These are phyloP conservation scores for Hanseniaspora gamundiae DNA, from an alignment of 1,139 yeast genomes.

Conservation along the genomic window DNA sequence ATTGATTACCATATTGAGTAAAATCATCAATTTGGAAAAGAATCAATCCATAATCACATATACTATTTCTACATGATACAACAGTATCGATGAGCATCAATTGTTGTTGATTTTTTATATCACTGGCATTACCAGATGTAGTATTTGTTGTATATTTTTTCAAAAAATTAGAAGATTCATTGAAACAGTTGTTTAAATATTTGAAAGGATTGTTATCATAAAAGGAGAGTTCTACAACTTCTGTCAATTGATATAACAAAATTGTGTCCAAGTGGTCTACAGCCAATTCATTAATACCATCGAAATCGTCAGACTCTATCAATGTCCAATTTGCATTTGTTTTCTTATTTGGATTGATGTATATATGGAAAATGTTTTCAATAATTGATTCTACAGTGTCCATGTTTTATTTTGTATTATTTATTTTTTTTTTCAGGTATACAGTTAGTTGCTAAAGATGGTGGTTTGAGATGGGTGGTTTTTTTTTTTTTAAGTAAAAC, in stretches of 20 bases:
- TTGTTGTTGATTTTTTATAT: not conserved
- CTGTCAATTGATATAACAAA: conserved; percentile 22
- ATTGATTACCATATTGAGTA: conserved; percentile 5
- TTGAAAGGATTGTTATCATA: not conserved
- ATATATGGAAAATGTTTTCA: conserved; percentile 20
- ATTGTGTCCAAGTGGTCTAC: conserved; percentile 19
- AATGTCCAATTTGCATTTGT: conserved; percentile 10
- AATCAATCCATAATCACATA: conserved; percentile 58
- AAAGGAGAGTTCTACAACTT: conserved; percentile 8
- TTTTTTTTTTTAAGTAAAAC: no score
- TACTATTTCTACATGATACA: not conserved
- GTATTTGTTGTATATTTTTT: not conserved
- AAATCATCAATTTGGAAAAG: conserved; percentile 43
- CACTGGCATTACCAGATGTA: not conserved
- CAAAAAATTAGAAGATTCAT: not conserved
- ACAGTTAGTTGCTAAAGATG: no score
- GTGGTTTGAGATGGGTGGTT: no score
- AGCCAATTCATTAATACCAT: conserved; percentile 6
- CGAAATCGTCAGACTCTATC: conserved; percentile 12
- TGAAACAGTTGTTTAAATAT: conserved; percentile 20
- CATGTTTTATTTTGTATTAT: not conserved
- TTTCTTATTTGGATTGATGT: conserved; percentile 12
- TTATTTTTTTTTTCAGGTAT: not conserved
- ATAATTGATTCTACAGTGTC: conserved; percentile 10
- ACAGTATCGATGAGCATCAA: not conserved